Evolutionary conservation across 2,329 filamentous ascomycete genomes (phyloP).

Genomic region (Plenodomus biglobosus): DNA sequence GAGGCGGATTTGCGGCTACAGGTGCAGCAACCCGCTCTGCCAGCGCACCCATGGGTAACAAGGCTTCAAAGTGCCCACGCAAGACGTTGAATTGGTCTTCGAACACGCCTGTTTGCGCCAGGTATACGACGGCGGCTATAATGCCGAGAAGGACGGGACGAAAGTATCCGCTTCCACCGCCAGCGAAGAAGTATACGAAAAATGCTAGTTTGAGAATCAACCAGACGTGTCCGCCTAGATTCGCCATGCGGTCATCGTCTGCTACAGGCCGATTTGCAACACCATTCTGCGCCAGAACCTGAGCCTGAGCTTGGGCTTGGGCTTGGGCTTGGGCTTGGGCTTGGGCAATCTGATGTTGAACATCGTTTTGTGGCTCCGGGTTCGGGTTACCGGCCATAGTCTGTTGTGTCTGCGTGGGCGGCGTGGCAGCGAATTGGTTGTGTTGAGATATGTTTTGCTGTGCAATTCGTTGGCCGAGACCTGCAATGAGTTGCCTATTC

Average conservation of each 20-base stretch:
- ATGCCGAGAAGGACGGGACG: slow-evolving; percentile 45
- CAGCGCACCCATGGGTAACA: slow-evolving; percentile 36
- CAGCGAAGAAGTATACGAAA: slow-evolving; percentile 60
- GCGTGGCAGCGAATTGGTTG: slow-evolving; percentile 21
- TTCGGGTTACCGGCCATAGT: slow-evolving; percentile 6
- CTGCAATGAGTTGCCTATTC: slow-evolving; percentile 37
- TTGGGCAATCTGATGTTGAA: slow-evolving; percentile 14
- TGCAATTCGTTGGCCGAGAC: slow-evolving; percentile 35
- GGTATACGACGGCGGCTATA: slow-evolving; percentile 46
- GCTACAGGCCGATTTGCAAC: slow-evolving; percentile 15
- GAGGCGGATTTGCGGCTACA: slow-evolving; percentile 3
- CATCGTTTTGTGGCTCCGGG: too few relatives aligned
- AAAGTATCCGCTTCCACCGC: slow-evolving; percentile 46
- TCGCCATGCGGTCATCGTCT: slow-evolving; percentile 30
- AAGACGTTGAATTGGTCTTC: slow-evolving; percentile 44
- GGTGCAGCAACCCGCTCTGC: slow-evolving; percentile 21
- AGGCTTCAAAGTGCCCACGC: slow-evolving; percentile 49
- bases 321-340: slow-evolving; percentile 8
- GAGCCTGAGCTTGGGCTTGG: not conserved
- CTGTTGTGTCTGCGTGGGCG: slow-evolving; percentile 22
- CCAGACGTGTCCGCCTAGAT: slow-evolving; percentile 53
- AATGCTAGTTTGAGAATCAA: slow-evolving; percentile 60
- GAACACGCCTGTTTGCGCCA: slow-evolving; percentile 47
- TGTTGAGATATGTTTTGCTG: slow-evolving; percentile 18
- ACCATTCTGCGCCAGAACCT: too few relatives aligned